Base-by-base conservation (phyloP, 495 filamentous ascomycete genomes). In the Daldinia loculata region DNA sequence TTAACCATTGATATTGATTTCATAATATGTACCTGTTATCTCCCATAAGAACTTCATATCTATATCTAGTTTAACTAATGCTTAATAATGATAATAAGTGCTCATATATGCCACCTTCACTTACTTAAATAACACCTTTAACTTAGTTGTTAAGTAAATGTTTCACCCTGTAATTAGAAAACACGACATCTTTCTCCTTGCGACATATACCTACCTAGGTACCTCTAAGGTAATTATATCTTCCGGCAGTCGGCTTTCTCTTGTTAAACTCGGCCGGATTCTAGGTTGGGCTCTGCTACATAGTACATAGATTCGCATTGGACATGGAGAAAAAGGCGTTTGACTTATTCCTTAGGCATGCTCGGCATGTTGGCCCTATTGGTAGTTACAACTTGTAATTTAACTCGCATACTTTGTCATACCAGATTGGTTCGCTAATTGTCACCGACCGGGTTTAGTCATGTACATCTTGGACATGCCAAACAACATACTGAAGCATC, bases 371-470 rank as follows among this genome's bases (percentile, higher is more conserved):
- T 66, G 38, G 61, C 50, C 29, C 48, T 39, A 62, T 56, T 56
- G 41, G 34, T 50, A 52, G 51, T 57, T 58, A 66, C 66, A 48
- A 60, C 50, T 61, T 64, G 64, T 48, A 65, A 72, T 68, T 55
- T 64, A 64, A 72, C 50, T 59, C 53, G 45, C 38, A 45, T 67
- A 53, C 22, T 51, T 27, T 59, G 38, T 58, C 26, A 48, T 39
- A 65, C 26, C 22, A 36, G 66, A 73, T 73, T 73, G 70, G 70
- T 34, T 73, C 70, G 70, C 70, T 69, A 69, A 66, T 38, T 15
- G n/a, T 56, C 45, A 29, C 58, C 38, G 56, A 57, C 65, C 56
- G 27, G 66, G 65, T 58, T 48, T 53, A 67, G 39, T 56, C 55
- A 48, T 50, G 62, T 29, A 57, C 51, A 63, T 63, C 39, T 53